Evolutionary conservation across 352 stramenopile species (phyloP).

Genomic region (Phytophthora palmivora): DNA sequence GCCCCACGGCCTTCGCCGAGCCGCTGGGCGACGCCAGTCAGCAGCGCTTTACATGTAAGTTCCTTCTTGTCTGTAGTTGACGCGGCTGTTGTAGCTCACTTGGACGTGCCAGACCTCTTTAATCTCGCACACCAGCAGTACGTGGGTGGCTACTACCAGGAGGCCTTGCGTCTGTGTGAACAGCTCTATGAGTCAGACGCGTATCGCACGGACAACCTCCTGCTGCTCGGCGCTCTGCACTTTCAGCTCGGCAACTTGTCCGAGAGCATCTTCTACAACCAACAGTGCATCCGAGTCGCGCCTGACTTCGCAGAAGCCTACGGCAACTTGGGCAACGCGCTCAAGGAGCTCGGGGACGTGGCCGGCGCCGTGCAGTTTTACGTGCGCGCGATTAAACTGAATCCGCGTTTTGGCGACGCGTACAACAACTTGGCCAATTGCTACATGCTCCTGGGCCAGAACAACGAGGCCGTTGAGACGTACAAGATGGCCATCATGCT

Average conservation of each 20-base stretch:
- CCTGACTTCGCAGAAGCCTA: slow-evolving; percentile 94
- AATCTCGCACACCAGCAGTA: slow-evolving; percentile 88
- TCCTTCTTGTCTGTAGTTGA: not conserved
- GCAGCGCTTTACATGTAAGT: slow-evolving; percentile 80
- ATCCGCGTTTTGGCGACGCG: slow-evolving; percentile 90
- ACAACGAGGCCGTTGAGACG: slow-evolving; percentile 90
- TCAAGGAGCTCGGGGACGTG: slow-evolving; percentile 95
- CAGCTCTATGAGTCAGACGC: slow-evolving; percentile 90
- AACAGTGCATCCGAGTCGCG: slow-evolving; percentile 93
- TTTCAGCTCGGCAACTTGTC: slow-evolving; percentile 94
- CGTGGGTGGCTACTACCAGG: slow-evolving; percentile 88
- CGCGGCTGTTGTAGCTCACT: slow-evolving; percentile 18
- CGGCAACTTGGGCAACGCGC: slow-evolving; percentile 93
- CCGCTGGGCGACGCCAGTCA: slow-evolving; percentile 49
- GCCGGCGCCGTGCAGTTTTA: slow-evolving; percentile 93
- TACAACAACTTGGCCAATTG: slow-evolving; percentile 94
- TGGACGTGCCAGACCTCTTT: slow-evolving; percentile 57
- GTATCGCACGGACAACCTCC: slow-evolving; percentile 91
- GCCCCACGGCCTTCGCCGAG: slow-evolving; percentile 32
- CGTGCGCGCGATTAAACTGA: slow-evolving; percentile 92
- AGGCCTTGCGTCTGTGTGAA: slow-evolving; percentile 85
- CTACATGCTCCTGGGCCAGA: slow-evolving; percentile 93
- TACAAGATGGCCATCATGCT: slow-evolving; percentile 95
- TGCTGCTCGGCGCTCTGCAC: slow-evolving; percentile 93
- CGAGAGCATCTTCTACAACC: slow-evolving; percentile 96